Base-by-base conservation (phyloP, 2,329 filamentous ascomycete genomes). In the Phialocephala subalpina region DNA sequence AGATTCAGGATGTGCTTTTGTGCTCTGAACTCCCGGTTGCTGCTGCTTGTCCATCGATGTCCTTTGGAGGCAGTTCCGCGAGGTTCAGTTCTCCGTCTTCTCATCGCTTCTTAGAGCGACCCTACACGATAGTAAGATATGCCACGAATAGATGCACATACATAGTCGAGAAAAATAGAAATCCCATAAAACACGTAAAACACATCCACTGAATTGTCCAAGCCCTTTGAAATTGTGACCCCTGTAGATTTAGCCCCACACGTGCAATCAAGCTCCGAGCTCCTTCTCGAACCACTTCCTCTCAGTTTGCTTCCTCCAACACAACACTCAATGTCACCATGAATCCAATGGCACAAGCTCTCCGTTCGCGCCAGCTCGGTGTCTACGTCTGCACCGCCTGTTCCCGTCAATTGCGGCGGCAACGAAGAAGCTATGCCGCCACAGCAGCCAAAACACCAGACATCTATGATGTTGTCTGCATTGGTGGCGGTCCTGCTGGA, bases 401-500 rank as follows among this genome's bases (percentile, higher is more conserved):
- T 56, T 73, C 64, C 9, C 69, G 68, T 35, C 72, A 73, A 66
- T 59, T 75, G 14, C 62, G 66, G 33, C 64, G 69, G 5, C 70
- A 70, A 64, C 60, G 58, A 57, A 69, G 73, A 65, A 59, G 57
- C 27, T 76, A 73, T 69, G 67, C 69, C 12, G 70, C 70, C 16
- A 61, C 64, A 20, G 20, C 68, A 35, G 25, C 68, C 29, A 47
- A 33, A 27, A 59, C 42, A 56, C 69, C 72, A 35, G 74, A 76
- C 3, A 67, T 77, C 20, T 78, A 75, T 62, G 76, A 78, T 72
- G 72, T 78, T 7, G 76, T 78, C 22, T 78, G 76, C 56, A 73
- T 78, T 47, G 76, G 76, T 38, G 76, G 76, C 27, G 76, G 76
- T 49, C 76, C 76, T 27, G 76, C 94, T 53, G 95, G 95, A 63